phyloP scores from a whole-genome alignment of 192 early-diverging fungal species.

The Gonapodya prolifera region DNA sequence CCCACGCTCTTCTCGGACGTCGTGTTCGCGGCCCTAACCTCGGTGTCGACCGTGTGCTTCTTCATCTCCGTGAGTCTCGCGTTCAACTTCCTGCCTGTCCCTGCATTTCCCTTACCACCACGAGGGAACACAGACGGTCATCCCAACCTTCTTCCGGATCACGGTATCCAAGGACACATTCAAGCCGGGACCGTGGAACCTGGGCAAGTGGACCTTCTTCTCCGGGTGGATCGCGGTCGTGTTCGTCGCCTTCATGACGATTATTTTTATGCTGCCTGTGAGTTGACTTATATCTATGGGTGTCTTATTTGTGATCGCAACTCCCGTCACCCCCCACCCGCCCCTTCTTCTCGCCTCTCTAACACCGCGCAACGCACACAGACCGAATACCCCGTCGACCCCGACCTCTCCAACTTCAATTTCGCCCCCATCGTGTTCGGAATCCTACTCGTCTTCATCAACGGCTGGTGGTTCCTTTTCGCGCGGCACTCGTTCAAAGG shows the following conservation, averaged over 20 bases:
- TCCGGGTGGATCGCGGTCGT: neutral
- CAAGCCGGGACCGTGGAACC: neutral
- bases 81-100: neutral
- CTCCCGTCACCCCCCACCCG: too few relatives aligned
- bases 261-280: constrained; percentile 4
- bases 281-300: neutral
- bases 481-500: neutral
- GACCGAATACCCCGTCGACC: neutral
- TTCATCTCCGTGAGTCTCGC: neutral
- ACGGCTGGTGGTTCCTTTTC: neutral
- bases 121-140: neutral
- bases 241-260: constrained; percentile 1
- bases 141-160: constrained; percentile 3
- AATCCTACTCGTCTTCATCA: neutral
- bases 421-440: constrained; percentile 3
- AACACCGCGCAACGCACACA: neutral
- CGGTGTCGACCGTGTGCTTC: constrained; percentile 1
- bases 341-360: neutral
- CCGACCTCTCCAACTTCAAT: constrained; percentile 1
- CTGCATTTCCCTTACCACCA: neutral
- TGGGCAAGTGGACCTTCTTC: neutral
- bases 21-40: constrained; percentile 3
- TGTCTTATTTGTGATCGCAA: too few relatives aligned
- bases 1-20: constrained; percentile 5
- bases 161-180: neutral